Evolutionary conservation across 169 alveolate genomes (phyloP).

Genomic region (Plasmodium vivax): DNA sequence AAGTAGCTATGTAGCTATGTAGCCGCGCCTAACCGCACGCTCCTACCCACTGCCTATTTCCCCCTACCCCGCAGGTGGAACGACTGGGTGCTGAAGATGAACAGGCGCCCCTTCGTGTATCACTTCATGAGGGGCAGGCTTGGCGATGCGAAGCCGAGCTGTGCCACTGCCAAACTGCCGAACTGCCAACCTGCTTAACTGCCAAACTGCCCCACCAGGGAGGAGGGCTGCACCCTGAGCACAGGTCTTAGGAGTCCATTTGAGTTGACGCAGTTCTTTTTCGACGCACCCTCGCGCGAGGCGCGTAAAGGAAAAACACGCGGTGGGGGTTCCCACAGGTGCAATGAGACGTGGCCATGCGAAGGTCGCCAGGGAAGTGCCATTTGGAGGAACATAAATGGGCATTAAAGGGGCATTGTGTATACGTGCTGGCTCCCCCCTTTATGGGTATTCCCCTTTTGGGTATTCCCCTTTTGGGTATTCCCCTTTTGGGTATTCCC

Average conservation of each 20-base stretch:
- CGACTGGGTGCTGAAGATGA: conserved; percentile 51
- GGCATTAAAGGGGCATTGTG: neutral
- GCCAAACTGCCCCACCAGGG: neutral
- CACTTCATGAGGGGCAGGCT: conserved; percentile 31
- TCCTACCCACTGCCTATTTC: neutral
- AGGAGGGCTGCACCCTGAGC: neutral
- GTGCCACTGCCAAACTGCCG: neutral
- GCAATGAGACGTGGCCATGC: neutral
- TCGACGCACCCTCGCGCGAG: neutral
- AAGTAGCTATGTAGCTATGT: too few relatives aligned
- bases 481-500: neutral
- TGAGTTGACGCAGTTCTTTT: neutral
- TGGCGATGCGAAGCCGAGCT: neutral
- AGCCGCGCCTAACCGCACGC: neutral
- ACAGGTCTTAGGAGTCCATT: neutral
- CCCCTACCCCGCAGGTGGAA: conserved; percentile 17
- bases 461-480: neutral
- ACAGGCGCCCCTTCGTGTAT: conserved; percentile 31
- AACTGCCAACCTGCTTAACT: neutral
- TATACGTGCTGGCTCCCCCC: neutral
- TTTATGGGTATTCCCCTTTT: neutral
- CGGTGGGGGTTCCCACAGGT: neutral
- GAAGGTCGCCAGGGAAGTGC: neutral
- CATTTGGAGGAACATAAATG: neutral
- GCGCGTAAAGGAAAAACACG: neutral